Conservation (phyloP, 805 yeast species). For the Wickerhamomyces alni region DNA sequence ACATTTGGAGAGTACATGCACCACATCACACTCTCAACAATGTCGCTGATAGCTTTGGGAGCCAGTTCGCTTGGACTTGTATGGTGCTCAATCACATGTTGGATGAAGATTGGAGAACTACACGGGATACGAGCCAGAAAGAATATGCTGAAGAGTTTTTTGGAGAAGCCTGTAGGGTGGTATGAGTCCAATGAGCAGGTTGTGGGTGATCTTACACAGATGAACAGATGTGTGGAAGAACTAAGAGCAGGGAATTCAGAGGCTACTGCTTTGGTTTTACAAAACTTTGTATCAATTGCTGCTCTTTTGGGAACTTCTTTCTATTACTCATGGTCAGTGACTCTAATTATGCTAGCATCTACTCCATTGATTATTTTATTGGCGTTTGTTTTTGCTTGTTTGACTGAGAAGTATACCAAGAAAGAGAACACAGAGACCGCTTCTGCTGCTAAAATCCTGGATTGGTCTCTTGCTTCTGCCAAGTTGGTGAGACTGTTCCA, state of each 20-base stretch:
- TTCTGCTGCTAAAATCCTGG: slow-evolving; percentile 50
- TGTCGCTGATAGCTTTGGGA: slow-evolving; percentile 41
- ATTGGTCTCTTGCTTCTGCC: slow-evolving; percentile 65
- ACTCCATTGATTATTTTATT: slow-evolving; percentile 58
- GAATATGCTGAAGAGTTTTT: slow-evolving; percentile 35
- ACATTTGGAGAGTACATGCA: slow-evolving; percentile 27
- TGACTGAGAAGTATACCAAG: slow-evolving; percentile 42
- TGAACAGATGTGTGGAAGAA: slow-evolving; percentile 72
- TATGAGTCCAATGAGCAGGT: slow-evolving; percentile 50
- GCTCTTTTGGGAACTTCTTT: slow-evolving; percentile 61
- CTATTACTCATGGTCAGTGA: slow-evolving; percentile 77
- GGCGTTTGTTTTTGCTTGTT: slow-evolving; percentile 44
- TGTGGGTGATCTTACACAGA: slow-evolving; percentile 59
- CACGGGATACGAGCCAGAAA: slow-evolving; percentile 56
- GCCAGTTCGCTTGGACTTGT: slow-evolving; percentile 35
- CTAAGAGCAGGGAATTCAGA: slow-evolving; percentile 63
- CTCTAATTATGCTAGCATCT: slow-evolving; percentile 68
- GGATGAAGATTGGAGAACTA: slow-evolving; percentile 69
- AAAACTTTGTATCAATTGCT: slow-evolving; percentile 45
- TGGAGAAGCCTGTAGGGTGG: slow-evolving; percentile 51
- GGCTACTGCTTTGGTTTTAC: slow-evolving; percentile 50
- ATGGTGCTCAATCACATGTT: slow-evolving; percentile 52
- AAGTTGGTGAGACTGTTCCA: slow-evolving; percentile 55
- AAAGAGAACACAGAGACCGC: slow-evolving; percentile 54
- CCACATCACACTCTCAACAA: slow-evolving; percentile 32